Evolutionary conservation across 1,284 basidiomycete genomes (phyloP), one percentile per base, ranked within the genome.

Genomic region (Naganishia sp.): DNA sequence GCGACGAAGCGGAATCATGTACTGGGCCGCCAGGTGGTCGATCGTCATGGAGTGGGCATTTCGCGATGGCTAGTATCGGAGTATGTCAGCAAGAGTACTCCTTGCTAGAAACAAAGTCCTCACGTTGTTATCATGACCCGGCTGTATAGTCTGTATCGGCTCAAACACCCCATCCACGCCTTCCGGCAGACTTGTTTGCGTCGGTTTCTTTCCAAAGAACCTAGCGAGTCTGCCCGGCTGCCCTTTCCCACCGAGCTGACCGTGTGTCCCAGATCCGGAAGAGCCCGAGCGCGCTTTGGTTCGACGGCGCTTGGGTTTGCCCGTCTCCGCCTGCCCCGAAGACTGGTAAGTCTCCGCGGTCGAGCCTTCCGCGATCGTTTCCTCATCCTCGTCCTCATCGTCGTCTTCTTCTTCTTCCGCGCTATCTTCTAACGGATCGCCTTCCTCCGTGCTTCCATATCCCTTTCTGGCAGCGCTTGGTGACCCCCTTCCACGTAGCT

Each of bases 151-250:
- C 33, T 63, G 59, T 53, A 70, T 72, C 4, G 77, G 77, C 57
- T 78, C 77, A 63, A 80, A 80, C 16, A 79, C 79, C 4, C 74
- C 72, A 52, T 79, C 75, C 2, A 79, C 75, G 13, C 78, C 79
- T 46, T 78, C 77, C 0, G 78, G 78, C 18, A 80, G 68, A 42
- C 25, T 52, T 0, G 43, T 60, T 55, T 33, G 59, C n/a, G 49
- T 28, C 28, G 50, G 18, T 31, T 42, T 21, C 28, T 33, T 52
- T 2, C 49, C 36, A 25, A 67, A 67, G 15, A 67, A 28, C 18
- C 59, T 67, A 13, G 53, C 46, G 13, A 39, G 36, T 13, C 36
- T 39, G 36, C 36, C 36, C 4, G 36, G 36, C 36, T 39, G 36
- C 7, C 36, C 36, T 21, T 28, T 50, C 42, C 36, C 46, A 4